These are phyloP conservation scores for Kuraishia cidri DNA, from an alignment of 805 yeast species.

Conservation along the genomic window DNA sequence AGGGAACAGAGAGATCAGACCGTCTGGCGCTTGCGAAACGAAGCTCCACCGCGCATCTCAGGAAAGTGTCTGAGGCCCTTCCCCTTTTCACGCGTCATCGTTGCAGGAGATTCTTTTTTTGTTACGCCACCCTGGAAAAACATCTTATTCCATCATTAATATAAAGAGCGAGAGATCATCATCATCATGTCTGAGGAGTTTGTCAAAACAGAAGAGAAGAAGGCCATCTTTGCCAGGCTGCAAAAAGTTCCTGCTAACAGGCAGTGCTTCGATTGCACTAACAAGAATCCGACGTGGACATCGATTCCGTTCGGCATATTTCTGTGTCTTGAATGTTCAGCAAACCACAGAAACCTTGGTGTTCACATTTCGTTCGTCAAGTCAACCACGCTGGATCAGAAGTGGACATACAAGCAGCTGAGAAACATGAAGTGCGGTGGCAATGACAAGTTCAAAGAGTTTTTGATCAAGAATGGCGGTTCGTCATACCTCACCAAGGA, in stretches of 20 bases:
- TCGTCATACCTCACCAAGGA: slow-evolving; percentile 57
- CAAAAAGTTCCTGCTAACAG: slow-evolving; percentile 66
- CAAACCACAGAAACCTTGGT: slow-evolving; percentile 92
- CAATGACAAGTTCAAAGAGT: slow-evolving; percentile 78
- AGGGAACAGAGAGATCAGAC: too few species aligned
- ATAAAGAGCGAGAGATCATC: too few species aligned
- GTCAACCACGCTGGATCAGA: slow-evolving; percentile 75
- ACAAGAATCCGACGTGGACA: slow-evolving; percentile 97
- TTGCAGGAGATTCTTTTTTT: too few species aligned
- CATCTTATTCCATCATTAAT: too few species aligned
- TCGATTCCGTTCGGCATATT: slow-evolving; percentile 94
- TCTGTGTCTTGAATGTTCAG: slow-evolving; percentile 89
- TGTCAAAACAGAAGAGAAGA: slow-evolving; percentile 65
- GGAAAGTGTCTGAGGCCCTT: too few species aligned
- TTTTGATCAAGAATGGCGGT: slow-evolving; percentile 80
- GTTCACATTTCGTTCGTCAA: slow-evolving; percentile 95
- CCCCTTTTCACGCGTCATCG: too few species aligned
- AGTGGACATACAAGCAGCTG: slow-evolving; percentile 87
- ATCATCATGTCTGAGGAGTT: slow-evolving; percentile 39
- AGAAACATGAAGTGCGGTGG: slow-evolving; percentile 94
- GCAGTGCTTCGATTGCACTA: slow-evolving; percentile 85
- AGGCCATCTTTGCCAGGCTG: slow-evolving; percentile 53
- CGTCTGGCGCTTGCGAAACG: too few species aligned
- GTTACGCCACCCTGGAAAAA: too few species aligned
- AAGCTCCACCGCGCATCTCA: too few species aligned